Conservation (phyloP, 495 filamentous ascomycete species). For the Xylaria acuta region DNA sequence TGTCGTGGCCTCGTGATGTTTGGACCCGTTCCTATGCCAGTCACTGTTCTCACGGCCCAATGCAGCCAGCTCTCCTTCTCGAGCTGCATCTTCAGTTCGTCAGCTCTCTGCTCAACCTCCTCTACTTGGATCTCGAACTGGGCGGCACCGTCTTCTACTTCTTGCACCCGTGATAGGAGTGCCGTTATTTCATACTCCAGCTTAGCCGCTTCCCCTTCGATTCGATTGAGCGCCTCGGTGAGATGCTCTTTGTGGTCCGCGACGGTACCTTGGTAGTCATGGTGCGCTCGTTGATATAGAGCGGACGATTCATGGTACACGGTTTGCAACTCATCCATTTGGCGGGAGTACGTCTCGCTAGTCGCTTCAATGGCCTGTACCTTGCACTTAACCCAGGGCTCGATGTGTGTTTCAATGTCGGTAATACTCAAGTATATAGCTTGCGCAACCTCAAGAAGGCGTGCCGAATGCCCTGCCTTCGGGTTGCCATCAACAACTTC, state of each 20-base stretch:
- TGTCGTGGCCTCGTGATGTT: constrained; percentile 52
- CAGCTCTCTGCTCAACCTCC: constrained; percentile 75
- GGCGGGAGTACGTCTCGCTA: constrained; percentile 63
- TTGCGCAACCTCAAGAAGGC: constrained; percentile 64
- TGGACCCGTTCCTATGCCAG: constrained; percentile 64
- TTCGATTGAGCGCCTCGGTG: constrained; percentile 76
- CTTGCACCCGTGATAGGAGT: constrained; percentile 80
- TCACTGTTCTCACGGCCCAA: constrained; percentile 64
- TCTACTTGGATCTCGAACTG: constrained; percentile 84
- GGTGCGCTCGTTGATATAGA: constrained; percentile 67
- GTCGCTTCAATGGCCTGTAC: constrained; percentile 67
- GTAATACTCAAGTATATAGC: constrained; percentile 60
- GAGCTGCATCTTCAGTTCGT: constrained; percentile 69
- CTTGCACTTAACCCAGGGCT: constrained; percentile 71
- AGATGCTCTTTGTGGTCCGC: constrained; percentile 69
- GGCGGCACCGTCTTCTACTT: constrained; percentile 81
- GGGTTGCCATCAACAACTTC: constrained; percentile 23
- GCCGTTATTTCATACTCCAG: constrained; percentile 92
- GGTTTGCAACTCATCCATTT: constrained; percentile 69
- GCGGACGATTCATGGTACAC: constrained; percentile 72
- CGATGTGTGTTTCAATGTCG: constrained; percentile 56
- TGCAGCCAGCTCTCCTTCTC: constrained; percentile 68
- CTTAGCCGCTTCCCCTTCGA: constrained; percentile 84
- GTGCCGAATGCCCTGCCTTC: constrained; percentile 41
- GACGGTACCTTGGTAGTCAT: constrained; percentile 69